Evolutionary conservation across 495 filamentous ascomycete genomes (phyloP).

Genomic region (Aspergillus sparsus): DNA sequence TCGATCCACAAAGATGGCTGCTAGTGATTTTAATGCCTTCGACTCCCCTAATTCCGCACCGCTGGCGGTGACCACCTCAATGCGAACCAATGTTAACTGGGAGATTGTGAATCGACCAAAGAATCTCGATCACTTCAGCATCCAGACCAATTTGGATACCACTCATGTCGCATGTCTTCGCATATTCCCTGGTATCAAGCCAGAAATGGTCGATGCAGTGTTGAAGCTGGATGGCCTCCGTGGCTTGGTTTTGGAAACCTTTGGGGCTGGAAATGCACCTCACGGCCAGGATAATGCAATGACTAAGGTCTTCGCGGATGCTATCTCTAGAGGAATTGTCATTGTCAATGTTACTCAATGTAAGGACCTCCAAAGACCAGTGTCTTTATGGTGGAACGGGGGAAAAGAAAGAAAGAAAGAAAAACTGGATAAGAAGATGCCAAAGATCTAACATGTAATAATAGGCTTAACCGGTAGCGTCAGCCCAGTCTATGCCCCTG

Average conservation of each 20-base stretch:
- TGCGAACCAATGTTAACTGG: conserved; percentile 85
- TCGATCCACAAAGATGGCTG: conserved; percentile 83
- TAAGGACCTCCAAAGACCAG: conserved; percentile 31
- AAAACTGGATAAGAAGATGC: no score
- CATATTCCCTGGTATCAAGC: conserved; percentile 94
- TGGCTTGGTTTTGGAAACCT: conserved; percentile 90
- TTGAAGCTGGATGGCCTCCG: conserved; percentile 73
- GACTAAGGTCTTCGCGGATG: conserved; percentile 75
- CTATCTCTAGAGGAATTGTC: conserved; percentile 77
- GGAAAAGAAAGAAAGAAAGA: not conserved
- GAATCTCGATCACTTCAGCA: conserved; percentile 68
- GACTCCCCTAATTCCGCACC: conserved; percentile 80
- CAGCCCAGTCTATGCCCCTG: conserved; percentile 86
- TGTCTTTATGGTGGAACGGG: not conserved
- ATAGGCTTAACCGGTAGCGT: conserved; percentile 76
- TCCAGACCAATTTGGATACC: conserved; percentile 79
- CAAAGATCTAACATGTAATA: conserved; percentile 6
- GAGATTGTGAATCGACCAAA: conserved; percentile 73
- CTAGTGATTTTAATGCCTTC: conserved; percentile 85
- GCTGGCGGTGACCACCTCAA: conserved; percentile 75
- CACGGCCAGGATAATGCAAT: conserved; percentile 79
- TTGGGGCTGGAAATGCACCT: conserved; percentile 93
- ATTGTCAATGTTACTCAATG: conserved; percentile 96
- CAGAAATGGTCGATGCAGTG: conserved; percentile 91
- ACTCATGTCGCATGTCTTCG: conserved; percentile 88